Base-by-base conservation (phyloP, 225 moss, liverwort and hornwort species). In the Lunularia cruciata region DNA sequence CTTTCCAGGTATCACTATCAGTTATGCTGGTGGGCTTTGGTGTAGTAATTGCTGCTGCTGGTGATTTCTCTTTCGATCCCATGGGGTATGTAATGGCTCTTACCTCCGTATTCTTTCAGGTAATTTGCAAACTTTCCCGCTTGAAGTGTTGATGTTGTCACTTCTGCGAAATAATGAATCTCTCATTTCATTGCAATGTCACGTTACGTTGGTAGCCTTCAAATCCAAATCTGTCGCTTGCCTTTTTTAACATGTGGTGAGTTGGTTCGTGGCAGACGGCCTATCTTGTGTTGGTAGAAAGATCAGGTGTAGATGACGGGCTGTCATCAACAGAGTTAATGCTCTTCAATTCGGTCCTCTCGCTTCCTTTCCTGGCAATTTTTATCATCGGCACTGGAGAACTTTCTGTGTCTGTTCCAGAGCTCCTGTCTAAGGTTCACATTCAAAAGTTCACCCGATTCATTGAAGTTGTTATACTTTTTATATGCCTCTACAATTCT, bases 11-110 rank as follows among this genome's bases (percentile, higher is more conserved):
- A 53, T 61, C 80, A 18, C 39, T 80, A 27, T 80, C 84, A 61
- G 80, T 84, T 36, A 63, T 84, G 49, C 46, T 80, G 68, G 80
- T 80, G 52, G 80, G 70, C 63, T 57, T 84, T 52, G 84, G 84
- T 71, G 84, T 84, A 31, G 40, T 78, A 4, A 80, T 84, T 53
- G 84, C 84, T 14, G 84, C 84, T 43, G n/a, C 65, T 19, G 84
- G 84, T 22, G 84, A 84, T 70, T 84, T 84, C 65, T 80, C 80
- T 4, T 84, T 84, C 61, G 84, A 84, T 75, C 80, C 77, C 55
- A 64, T 65, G 77, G 84, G 84, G 25, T 84, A 84, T 32, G 57
- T 75, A 25, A 81, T 84, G 84, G 84, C 77, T 66, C 77, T 84
- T 15, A 77, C 75, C 33, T 84, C 84, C 18, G 84, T 84, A 13